phyloP scores from a whole-genome alignment of 2,329 filamentous ascomycete species.

The Domatiomyces globalis region DNA sequence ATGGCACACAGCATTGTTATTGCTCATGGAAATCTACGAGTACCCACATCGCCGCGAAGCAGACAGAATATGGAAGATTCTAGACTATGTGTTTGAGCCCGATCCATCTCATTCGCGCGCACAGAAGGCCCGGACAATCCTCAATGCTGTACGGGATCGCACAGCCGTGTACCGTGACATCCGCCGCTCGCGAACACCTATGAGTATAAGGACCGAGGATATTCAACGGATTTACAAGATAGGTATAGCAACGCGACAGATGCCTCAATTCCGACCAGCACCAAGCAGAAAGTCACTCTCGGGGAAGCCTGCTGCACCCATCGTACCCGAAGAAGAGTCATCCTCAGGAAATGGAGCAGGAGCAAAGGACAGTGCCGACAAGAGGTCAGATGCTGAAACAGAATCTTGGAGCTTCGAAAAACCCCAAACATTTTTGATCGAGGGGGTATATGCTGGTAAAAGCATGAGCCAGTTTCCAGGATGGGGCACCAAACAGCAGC shows the following conservation, averaged over 20 bases:
- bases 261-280: not conserved
- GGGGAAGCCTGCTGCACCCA: not conserved
- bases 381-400: constrained; percentile 2
- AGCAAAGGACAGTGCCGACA: not conserved
- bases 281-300: not conserved
- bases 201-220: constrained; percentile 11
- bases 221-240: not conserved
- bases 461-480: not conserved
- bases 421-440: constrained; percentile 11
- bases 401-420: constrained; percentile 14
- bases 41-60: constrained; percentile 44
- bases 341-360: not conserved
- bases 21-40: constrained; percentile 53
- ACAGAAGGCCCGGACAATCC: constrained; percentile 46
- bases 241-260: not conserved
- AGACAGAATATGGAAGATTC: constrained; percentile 53
- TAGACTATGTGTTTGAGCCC: constrained; percentile 58
- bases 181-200: constrained; percentile 20
- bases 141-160: constrained; percentile 45
- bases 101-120: constrained; percentile 38
- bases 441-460: not conserved
- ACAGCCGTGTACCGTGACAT: constrained; percentile 21
- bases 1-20: constrained; percentile 54
- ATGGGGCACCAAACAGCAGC: constrained; percentile 2
- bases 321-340: not conserved